These are phyloP conservation scores for Fusarium tricinctum DNA, from an alignment of 2,329 filamentous ascomycete species.

Conservation along the genomic window DNA sequence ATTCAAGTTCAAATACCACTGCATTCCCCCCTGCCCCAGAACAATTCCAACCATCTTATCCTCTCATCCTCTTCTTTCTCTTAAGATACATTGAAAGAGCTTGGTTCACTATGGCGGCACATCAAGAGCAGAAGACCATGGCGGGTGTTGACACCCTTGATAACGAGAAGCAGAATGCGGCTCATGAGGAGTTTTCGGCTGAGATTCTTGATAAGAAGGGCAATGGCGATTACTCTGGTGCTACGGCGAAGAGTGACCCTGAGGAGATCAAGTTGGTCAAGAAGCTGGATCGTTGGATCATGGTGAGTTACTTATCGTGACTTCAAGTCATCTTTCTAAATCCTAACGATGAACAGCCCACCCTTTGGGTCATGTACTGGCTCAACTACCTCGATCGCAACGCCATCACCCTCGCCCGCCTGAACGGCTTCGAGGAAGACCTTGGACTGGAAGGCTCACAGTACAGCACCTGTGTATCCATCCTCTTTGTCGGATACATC, in stretches of 20 bases:
- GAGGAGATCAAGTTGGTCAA: slow-evolving; percentile 40
- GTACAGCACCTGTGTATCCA: slow-evolving; percentile 55
- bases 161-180: slow-evolving; percentile 38
- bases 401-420: slow-evolving; percentile 69
- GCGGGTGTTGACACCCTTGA: slow-evolving; percentile 22
- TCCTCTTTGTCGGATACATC: slow-evolving; percentile 57
- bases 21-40: slow-evolving; percentile 2
- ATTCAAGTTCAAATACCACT: slow-evolving; percentile 37
- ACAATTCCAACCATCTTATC: not conserved
- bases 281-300: slow-evolving; percentile 41
- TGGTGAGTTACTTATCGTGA: slow-evolving; percentile 4
- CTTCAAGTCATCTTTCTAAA: not conserved
- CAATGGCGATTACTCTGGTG: slow-evolving; percentile 44
- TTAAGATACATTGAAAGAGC: not conserved
- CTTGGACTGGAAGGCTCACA: slow-evolving; percentile 59
- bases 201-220: slow-evolving; percentile 39
- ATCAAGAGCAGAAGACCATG: slow-evolving; percentile 20
- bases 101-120: slow-evolving; percentile 23
- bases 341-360: slow-evolving; percentile 45
- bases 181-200: slow-evolving; percentile 39
- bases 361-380: slow-evolving; percentile 59
- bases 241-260: slow-evolving; percentile 39
- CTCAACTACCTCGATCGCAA: slow-evolving; percentile 63
- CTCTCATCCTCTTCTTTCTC: not conserved
- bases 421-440: slow-evolving; percentile 68